Conservation (phyloP, 169 alveolate genomes). For the Eimeria necatrix region DNA sequence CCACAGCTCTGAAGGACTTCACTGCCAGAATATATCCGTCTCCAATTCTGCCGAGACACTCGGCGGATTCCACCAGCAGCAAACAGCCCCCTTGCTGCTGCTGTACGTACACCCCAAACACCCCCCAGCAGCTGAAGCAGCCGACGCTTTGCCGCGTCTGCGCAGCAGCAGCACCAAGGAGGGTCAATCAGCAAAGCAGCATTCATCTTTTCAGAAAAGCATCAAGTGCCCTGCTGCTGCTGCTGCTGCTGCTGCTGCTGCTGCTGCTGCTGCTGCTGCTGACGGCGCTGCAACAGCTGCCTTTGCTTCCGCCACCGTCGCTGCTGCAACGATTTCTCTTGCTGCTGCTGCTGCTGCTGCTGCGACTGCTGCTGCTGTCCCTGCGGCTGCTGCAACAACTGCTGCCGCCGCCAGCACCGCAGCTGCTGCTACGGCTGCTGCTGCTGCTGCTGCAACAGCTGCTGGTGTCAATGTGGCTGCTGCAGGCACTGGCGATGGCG, state of each 20-base stretch:
- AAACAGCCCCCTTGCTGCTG: neutral
- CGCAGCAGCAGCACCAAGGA: neutral
- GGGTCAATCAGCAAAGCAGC: constrained; percentile 32
- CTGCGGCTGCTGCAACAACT: neutral
- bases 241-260: constrained; percentile 16
- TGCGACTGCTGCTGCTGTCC: neutral
- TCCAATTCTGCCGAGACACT: neutral
- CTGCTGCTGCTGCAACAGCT: neutral
- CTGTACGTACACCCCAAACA: constrained; percentile 23
- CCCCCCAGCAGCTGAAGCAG: constrained; percentile 46
- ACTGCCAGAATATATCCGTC: neutral
- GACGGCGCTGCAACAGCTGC: neutral
- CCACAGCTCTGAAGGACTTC: neutral
- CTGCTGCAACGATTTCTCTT: neutral
- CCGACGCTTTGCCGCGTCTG: neutral
- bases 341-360: neutral
- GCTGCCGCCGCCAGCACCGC: neutral
- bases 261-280: constrained; percentile 9
- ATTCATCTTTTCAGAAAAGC: no score
- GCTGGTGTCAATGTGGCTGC: neutral
- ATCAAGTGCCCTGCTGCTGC: neutral
- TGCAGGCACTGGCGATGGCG: neutral
- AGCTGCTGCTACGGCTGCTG: neutral
- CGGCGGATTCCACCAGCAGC: constrained; percentile 33
- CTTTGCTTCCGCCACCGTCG: neutral